Percentiles rank a stretch among this genome's conserved stretches.
Evolutionary conservation across 129 eudicot species (phyloP).

Genomic region (Ambrosia trifida): DNA sequence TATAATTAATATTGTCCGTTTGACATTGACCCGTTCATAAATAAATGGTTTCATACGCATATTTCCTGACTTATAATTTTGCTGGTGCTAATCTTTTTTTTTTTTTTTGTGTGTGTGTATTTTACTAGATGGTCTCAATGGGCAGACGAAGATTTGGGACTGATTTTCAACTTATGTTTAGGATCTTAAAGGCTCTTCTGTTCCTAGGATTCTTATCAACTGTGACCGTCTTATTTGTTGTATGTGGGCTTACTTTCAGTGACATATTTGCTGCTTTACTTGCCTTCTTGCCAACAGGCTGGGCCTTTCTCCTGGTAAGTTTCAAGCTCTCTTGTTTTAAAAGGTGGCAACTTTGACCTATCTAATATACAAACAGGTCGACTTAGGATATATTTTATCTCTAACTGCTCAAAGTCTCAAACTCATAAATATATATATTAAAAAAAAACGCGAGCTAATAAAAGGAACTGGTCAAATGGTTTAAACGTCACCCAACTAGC

Average conservation of each 20-base stretch:
- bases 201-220: constrained; percentile 89
- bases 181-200: constrained; percentile 91
- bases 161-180: constrained; percentile 95
- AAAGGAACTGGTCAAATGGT: neutral
- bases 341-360: neutral
- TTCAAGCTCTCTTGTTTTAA: neutral
- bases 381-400: neutral
- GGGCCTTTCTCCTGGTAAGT: constrained; percentile 92
- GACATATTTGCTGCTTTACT: constrained; percentile 85
- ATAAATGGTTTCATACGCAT: constrained; percentile 3
- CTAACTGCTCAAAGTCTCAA: neutral
- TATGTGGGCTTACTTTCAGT: constrained; percentile 60
- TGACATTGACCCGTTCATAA: neutral
- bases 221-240: constrained; percentile 81
- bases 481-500: neutral
- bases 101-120: too few species aligned
- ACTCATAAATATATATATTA: neutral
- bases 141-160: constrained; percentile 93
- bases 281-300: constrained; percentile 94
- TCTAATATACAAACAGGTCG: neutral
- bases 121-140: constrained; percentile 78
- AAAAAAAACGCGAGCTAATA: neutral
- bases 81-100: constrained; percentile 18
- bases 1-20: neutral
- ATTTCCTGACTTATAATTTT: neutral